These are phyloP conservation scores for Teratosphaeria gauchensis DNA, from an alignment of 2,329 filamentous ascomycete species.

Conservation along the genomic window DNA sequence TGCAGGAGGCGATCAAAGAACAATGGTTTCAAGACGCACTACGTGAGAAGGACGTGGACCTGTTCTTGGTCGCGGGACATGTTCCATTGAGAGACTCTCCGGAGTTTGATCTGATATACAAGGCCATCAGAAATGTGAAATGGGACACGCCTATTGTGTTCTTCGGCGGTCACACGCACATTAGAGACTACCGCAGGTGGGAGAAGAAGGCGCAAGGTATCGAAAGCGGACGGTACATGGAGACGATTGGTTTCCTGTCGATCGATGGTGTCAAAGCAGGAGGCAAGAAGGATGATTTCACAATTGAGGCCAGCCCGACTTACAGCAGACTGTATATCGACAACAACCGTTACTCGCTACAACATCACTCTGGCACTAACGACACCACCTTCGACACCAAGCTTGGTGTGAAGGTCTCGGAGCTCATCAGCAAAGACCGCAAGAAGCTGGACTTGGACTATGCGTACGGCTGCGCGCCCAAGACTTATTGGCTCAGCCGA, in stretches of 20 bases:
- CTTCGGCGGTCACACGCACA: conserved; percentile 84
- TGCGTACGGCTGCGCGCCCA: conserved; percentile 72
- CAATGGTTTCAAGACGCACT: conserved; percentile 84
- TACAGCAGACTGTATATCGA: conserved; percentile 84
- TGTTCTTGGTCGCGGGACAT: conserved; percentile 82
- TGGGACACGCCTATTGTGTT: conserved; percentile 82
- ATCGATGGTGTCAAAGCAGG: conserved; percentile 54
- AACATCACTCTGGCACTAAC: conserved; percentile 70
- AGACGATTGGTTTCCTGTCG: conserved; percentile 90
- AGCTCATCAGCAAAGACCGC: conserved; percentile 60
- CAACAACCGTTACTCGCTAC: conserved; percentile 78
- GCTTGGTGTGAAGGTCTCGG: conserved; percentile 61
- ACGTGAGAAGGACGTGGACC: conserved; percentile 65
- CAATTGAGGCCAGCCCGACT: conserved; percentile 33
- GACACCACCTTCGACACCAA: conserved; percentile 64
- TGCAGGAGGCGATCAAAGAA: conserved; percentile 71
- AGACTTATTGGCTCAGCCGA: conserved; percentile 71
- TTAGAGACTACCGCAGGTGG: conserved; percentile 72
- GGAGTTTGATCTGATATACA: conserved; percentile 70
- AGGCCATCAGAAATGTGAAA: conserved; percentile 63
- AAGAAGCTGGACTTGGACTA: conserved; percentile 62
- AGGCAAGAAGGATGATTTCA: conserved; percentile 22
- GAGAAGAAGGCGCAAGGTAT: conserved; percentile 70
- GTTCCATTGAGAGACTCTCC: conserved; percentile 64
- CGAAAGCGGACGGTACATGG: conserved; percentile 84